Conservation (phyloP, 139 green algal species). For the Picochlorum sp. region DNA sequence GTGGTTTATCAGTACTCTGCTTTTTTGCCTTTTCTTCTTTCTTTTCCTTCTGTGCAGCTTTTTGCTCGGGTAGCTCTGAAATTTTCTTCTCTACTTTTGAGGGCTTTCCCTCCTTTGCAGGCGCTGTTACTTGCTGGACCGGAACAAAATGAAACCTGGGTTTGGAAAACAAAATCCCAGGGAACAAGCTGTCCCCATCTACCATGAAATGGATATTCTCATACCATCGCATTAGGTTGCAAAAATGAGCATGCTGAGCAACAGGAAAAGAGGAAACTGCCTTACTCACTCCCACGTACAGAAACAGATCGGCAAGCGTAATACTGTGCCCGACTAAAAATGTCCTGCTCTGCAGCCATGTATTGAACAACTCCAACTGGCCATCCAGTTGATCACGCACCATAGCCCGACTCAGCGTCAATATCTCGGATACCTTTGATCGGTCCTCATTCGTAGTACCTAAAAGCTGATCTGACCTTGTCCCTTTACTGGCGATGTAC, state of each 20-base stretch:
- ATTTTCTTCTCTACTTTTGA: background rate
- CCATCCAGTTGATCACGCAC: constrained; percentile 27
- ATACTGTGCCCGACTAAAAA: constrained; percentile 24
- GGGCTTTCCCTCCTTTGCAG: constrained; percentile 9
- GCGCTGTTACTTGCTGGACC: background rate
- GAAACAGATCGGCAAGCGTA: constrained; percentile 38
- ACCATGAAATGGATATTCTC: constrained; percentile 35
- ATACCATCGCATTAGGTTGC: constrained; percentile 62
- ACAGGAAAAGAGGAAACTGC: constrained; percentile 42
- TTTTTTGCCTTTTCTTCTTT: constrained; percentile 2
- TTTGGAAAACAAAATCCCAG: constrained; percentile 19
- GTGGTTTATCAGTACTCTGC: constrained; percentile 21
- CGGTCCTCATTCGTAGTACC: constrained; percentile 15
- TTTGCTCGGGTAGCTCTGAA: background rate
- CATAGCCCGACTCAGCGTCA: constrained; percentile 20
- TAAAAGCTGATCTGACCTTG: constrained; percentile 15
- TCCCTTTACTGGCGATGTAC: constrained; percentile 10
- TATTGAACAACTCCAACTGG: constrained; percentile 20
- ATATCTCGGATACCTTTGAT: constrained; percentile 35
- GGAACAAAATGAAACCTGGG: constrained; percentile 20
- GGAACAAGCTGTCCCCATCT: constrained; percentile 18
- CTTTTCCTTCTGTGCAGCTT: background rate
- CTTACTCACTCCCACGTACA: constrained; percentile 28
- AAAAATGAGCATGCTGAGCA: constrained; percentile 59
- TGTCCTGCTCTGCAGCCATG: constrained; percentile 12